A percentile compares a stretch with the other conserved stretches of the same genome.
These are phyloP conservation scores for Corylus americana DNA, from an alignment of 306 rosid genomes.

Conservation along the genomic window DNA sequence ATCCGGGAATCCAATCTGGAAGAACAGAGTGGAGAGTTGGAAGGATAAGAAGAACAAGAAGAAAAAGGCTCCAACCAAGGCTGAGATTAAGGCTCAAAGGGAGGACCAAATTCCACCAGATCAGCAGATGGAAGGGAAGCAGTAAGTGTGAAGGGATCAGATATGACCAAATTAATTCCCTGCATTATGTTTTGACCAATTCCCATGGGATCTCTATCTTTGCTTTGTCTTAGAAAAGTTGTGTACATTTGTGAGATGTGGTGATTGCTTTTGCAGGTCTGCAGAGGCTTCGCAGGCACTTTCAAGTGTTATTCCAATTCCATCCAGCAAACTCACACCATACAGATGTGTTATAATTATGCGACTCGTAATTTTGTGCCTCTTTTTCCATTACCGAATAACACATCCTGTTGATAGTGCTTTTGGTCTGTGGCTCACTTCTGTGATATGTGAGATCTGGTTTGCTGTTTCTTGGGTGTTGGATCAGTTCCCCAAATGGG, in stretches of 20 bases:
- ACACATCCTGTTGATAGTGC: slow-evolving; percentile 97
- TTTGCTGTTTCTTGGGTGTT: slow-evolving; percentile 95
- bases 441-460: slow-evolving; percentile 97
- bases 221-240: background rate
- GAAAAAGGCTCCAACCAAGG: slow-evolving; percentile 62
- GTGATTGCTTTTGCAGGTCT: slow-evolving; percentile 50
- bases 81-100: slow-evolving; percentile 54
- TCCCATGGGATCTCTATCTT: background rate
- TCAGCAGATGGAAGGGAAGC: slow-evolving; percentile 76
- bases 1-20: slow-evolving; percentile 96
- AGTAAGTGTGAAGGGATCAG: slow-evolving; percentile 39
- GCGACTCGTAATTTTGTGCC: slow-evolving; percentile 74
- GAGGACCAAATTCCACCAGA: slow-evolving; percentile 65
- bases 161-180: no score
- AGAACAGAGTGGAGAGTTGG: slow-evolving; percentile 98
- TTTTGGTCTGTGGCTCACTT: slow-evolving; percentile 93
- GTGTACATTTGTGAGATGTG: background rate
- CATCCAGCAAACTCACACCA: slow-evolving; percentile 64
- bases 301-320: slow-evolving; percentile 61
- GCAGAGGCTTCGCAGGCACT: slow-evolving; percentile 63
- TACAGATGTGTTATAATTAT: slow-evolving; percentile 65
- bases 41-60: slow-evolving; percentile 89
- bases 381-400: slow-evolving; percentile 92
- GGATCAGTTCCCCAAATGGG: slow-evolving; percentile 99
- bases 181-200: background rate